Evolutionary conservation across 2,329 filamentous ascomycete species (phyloP).

Genomic region (Talaromyces sp.): DNA sequence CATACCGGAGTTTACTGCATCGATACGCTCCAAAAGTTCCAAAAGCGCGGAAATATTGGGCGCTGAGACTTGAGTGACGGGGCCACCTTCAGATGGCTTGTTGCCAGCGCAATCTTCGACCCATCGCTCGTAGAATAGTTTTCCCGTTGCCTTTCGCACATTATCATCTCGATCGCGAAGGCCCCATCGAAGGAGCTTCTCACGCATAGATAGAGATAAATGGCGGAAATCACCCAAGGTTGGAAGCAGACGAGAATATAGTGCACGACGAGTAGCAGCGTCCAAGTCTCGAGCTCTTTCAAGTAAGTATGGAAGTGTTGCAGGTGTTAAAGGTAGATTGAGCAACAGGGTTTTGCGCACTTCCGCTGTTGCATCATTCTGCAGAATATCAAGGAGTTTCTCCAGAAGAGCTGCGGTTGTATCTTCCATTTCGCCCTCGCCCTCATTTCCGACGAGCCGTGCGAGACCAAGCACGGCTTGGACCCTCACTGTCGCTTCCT

Average conservation of each 20-base stretch:
- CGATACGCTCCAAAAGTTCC: slow-evolving; percentile 88
- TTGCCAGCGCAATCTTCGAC: slow-evolving; percentile 86
- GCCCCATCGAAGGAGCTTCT: slow-evolving; percentile 93
- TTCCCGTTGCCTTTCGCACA: slow-evolving; percentile 84
- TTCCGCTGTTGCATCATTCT: slow-evolving; percentile 91
- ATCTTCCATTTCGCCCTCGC: slow-evolving; percentile 63
- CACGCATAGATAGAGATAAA: slow-evolving; percentile 85
- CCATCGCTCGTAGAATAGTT: slow-evolving; percentile 92
- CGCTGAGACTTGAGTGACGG: slow-evolving; percentile 44
- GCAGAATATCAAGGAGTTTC: slow-evolving; percentile 80
- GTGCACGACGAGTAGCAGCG: slow-evolving; percentile 71
- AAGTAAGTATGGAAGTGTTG: slow-evolving; percentile 78
- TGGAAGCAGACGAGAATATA: slow-evolving; percentile 83
- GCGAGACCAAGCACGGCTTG: slow-evolving; percentile 91
- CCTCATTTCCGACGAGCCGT: slow-evolving; percentile 70
- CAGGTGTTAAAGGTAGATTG: slow-evolving; percentile 81
- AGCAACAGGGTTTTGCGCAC: slow-evolving; percentile 82
- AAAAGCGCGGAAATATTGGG: slow-evolving; percentile 78
- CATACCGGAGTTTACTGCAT: slow-evolving; percentile 82
- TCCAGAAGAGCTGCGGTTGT: slow-evolving; percentile 65
- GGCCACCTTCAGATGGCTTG: slow-evolving; percentile 52
- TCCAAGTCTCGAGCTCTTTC: slow-evolving; percentile 90
- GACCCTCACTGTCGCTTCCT: slow-evolving; percentile 84
- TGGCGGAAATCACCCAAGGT: slow-evolving; percentile 91
- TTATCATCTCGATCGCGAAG: slow-evolving; percentile 89